Evolutionary conservation across 345 rosid species (phyloP).

Genomic region (Acer negundo): DNA sequence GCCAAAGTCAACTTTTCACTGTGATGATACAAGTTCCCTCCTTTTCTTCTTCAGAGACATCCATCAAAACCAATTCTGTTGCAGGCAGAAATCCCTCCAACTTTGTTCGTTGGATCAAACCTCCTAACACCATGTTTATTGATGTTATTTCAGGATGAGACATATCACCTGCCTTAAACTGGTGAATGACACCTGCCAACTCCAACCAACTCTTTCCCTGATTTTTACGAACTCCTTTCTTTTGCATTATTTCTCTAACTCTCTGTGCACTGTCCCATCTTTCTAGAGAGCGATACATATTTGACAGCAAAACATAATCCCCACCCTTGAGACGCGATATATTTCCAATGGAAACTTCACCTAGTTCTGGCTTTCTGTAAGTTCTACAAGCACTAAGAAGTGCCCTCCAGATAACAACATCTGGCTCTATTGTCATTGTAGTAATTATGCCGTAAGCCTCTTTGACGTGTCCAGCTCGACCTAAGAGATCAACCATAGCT

Average conservation of each 20-base stretch:
- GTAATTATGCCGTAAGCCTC: conserved; percentile 64
- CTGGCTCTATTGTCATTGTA: conserved; percentile 73
- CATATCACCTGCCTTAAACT: conserved; percentile 68
- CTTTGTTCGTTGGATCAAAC: conserved; percentile 46
- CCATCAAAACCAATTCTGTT: conserved; percentile 81
- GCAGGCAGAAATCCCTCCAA: conserved; percentile 62
- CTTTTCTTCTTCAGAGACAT: conserved; percentile 83
- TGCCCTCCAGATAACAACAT: conserved; percentile 80
- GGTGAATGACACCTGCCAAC: conserved; percentile 60
- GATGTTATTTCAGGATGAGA: conserved; percentile 66
- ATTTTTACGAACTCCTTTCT: conserved; percentile 57
- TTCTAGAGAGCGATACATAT: conserved; percentile 63
- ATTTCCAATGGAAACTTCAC: conserved; percentile 63
- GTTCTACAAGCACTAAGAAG: conserved; percentile 79
- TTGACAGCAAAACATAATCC: conserved; percentile 78
- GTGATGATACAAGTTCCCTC: conserved; percentile 65
- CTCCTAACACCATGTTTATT: conserved; percentile 54
- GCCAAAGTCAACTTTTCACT: conserved; percentile 89
- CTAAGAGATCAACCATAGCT: conserved; percentile 74
- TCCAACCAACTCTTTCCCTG: conserved; percentile 87
- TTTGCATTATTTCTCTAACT: conserved; percentile 67
- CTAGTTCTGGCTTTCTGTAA: conserved; percentile 47
- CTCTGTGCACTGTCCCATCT: conserved; percentile 67
- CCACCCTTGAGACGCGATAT: conserved; percentile 58
- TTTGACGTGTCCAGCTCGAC: conserved; percentile 68